Base-by-base conservation (phyloP, 345 rosid species). In the Mercurialis annua region DNA sequence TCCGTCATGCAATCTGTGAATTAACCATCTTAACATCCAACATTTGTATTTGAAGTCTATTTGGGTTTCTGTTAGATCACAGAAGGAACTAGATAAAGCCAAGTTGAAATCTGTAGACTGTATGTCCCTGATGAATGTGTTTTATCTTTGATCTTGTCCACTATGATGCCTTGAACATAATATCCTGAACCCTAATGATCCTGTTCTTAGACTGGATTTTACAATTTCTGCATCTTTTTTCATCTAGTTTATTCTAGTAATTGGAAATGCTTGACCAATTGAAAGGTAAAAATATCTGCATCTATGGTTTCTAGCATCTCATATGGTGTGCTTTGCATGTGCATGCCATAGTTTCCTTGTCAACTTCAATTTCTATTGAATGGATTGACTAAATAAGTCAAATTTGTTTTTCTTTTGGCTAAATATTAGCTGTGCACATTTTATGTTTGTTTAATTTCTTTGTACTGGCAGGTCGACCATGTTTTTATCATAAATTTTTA, bases 91-190 rank as follows among this genome's bases (percentile, higher is more conserved):
- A 56, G 99, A 91, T 71, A 96, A 94, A 75, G 96, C 91, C 57
- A 89, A 86, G 79, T 71, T 91, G 84, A 85, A 95, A 82, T 94
- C 87, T 83, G 99, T 96, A 65, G 98, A n/a, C 97, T 55, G 97
- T 29, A 11, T 21, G 46, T 1, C 50, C 1, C 0, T 10, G 26
- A 23, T 10, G 27, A 0, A 27, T 21, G 30, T 27, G 64, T 48
- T 59, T 24, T 26, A 34, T 46, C 16, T 33, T 62, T 26, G 15
- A 55, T 62, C 12, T 10, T 43, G 23, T 29, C 3, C 1, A 47
- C 40, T 16, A 66, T 40, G 14, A n/a, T 14, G 14, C 36, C 10
- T 40, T 61, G 1, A 59, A 23, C 6, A 48, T 47, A 10, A 36
- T 68, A 16, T 36, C 21, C 27, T 46, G 36, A 33, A n/a, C 46